A percentile compares a stretch with the other conserved stretches of the same genome.
phyloP scores from a whole-genome alignment of 2,329 filamentous ascomycete genomes.

The Juglanconis oblonga region DNA sequence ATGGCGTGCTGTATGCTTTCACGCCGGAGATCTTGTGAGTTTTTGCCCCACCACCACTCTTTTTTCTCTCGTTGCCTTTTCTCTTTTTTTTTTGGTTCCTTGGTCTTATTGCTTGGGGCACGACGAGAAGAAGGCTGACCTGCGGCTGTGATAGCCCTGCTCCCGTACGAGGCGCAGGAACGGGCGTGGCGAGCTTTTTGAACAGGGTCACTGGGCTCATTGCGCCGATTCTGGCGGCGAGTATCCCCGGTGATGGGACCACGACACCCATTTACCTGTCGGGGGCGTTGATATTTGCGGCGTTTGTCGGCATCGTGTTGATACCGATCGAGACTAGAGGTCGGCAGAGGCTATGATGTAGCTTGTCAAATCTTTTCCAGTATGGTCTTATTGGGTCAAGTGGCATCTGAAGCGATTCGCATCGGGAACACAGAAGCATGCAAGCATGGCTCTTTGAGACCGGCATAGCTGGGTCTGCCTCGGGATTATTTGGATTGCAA shows the following conservation, averaged over 20 bases:
- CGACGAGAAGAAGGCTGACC: neutral
- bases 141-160: slow-evolving; percentile 45
- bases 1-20: slow-evolving; percentile 73
- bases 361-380: neutral
- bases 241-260: slow-evolving; percentile 54
- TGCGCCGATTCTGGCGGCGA: slow-evolving; percentile 67
- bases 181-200: slow-evolving; percentile 68
- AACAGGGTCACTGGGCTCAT: slow-evolving; percentile 66
- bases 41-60: no score
- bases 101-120: no score
- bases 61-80: no score
- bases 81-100: neutral
- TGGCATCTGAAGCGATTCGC: neutral
- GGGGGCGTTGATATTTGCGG: slow-evolving; percentile 53
- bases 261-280: slow-evolving; percentile 57
- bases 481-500: neutral
- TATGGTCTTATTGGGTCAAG: neutral
- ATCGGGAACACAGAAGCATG: neutral
- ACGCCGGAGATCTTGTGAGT: slow-evolving; percentile 67
- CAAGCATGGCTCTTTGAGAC: no score
- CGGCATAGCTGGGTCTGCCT: no score
- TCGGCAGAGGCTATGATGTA: slow-evolving; percentile 50
- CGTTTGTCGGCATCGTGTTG: slow-evolving; percentile 57
- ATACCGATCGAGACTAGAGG: slow-evolving; percentile 64
- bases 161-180: slow-evolving; percentile 68